Conservation (phyloP, 2,329 filamentous ascomycete species). For the Colletotrichum graminicola region DNA sequence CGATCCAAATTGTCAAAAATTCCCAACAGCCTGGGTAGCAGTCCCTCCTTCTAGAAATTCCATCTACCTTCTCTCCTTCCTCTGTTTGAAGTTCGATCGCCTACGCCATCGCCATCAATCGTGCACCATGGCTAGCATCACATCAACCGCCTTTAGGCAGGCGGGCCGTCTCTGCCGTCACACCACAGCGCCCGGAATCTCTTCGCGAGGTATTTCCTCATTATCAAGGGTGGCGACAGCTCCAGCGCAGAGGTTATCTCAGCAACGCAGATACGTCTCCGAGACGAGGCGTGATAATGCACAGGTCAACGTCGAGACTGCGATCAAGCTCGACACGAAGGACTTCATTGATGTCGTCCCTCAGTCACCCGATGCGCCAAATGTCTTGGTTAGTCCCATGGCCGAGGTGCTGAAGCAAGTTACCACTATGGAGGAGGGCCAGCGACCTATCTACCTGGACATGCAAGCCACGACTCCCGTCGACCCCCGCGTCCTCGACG, state of each 20-base stretch:
- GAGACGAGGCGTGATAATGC: slow-evolving; percentile 84
- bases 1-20: slow-evolving; percentile 29
- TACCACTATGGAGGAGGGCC: slow-evolving; percentile 91
- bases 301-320: slow-evolving; percentile 84
- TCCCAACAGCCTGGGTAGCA: slow-evolving; percentile 11
- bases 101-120: slow-evolving; percentile 41
- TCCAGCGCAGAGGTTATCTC: slow-evolving; percentile 45
- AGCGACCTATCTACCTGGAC: slow-evolving; percentile 95
- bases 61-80: slow-evolving; percentile 29
- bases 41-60: slow-evolving; percentile 26
- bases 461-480: slow-evolving; percentile 98
- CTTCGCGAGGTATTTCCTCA: slow-evolving; percentile 51
- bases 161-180: slow-evolving; percentile 71
- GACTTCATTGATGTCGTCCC: slow-evolving; percentile 75
- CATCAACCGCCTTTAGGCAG: slow-evolving; percentile 80
- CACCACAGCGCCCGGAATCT: slow-evolving; percentile 52
- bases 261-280: slow-evolving; percentile 80
- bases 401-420: slow-evolving; percentile 91
- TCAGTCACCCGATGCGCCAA: slow-evolving; percentile 60
- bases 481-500: slow-evolving; percentile 93
- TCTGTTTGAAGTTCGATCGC: slow-evolving; percentile 41
- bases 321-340: slow-evolving; percentile 88
- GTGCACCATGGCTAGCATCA: slow-evolving; percentile 70
- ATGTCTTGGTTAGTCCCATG: slow-evolving; percentile 84
- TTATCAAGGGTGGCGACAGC: slow-evolving; percentile 51